A percentile compares a stretch with the other conserved stretches of the same genome.
Conservation (phyloP, 257 asterid genomes). For the Solanum dulcamara region DNA sequence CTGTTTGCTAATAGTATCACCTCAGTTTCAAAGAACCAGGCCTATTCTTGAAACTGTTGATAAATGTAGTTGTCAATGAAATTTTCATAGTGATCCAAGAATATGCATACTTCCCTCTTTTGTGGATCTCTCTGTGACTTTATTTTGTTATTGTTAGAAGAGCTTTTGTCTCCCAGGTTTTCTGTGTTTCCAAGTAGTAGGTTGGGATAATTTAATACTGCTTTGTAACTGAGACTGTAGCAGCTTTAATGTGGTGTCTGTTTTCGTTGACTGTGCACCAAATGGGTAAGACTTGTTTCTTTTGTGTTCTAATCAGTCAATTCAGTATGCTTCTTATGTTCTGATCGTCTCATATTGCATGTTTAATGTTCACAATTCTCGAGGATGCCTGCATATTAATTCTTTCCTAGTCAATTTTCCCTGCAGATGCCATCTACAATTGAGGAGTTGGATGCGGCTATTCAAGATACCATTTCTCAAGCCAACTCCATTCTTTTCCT, state of each 20-base stretch:
- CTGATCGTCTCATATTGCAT: neutral
- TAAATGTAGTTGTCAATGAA: neutral
- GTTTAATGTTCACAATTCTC: neutral
- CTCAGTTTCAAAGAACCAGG: neutral
- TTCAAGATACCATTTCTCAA: slow-evolving; percentile 64
- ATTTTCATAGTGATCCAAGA: neutral
- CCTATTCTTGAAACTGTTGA: neutral
- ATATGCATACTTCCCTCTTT: neutral
- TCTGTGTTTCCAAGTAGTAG: neutral
- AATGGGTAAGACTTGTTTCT: neutral
- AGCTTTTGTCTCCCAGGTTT: neutral
- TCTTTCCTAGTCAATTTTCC: slow-evolving; percentile 10
- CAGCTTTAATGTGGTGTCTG: neutral
- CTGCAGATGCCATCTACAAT: slow-evolving; percentile 86
- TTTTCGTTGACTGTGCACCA: neutral
- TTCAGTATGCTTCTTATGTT: slow-evolving; percentile 1
- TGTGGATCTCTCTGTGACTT: neutral
- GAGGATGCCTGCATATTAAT: neutral
- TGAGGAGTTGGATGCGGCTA: slow-evolving; percentile 81
- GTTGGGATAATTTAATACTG: neutral
- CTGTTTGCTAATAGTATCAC: neutral
- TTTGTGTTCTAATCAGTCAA: neutral
- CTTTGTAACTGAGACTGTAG: neutral
- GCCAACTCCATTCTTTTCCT: slow-evolving; percentile 80
- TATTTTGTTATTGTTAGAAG: neutral